Conservation (phyloP, 2,329 filamentous ascomycete genomes). For the Periconia sp. region DNA sequence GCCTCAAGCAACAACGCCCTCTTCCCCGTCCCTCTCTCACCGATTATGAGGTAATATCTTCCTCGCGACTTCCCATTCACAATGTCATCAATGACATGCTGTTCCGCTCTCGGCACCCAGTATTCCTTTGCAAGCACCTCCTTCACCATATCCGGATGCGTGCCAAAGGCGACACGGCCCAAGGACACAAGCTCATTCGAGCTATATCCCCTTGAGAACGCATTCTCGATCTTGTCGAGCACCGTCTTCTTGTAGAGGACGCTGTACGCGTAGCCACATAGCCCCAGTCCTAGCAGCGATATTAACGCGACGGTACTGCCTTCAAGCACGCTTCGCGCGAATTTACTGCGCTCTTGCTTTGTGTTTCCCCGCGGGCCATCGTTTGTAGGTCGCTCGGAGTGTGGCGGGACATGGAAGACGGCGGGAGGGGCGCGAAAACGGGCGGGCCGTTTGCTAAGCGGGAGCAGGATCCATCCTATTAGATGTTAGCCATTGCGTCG, state of each 20-base stretch:
- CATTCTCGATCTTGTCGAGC: slow-evolving; percentile 40
- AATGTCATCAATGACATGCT: slow-evolving; percentile 79
- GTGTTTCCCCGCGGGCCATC: background rate
- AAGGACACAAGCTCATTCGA: slow-evolving; percentile 41
- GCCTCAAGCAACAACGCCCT: slow-evolving; percentile 92
- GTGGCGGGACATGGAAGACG: slow-evolving; percentile 15
- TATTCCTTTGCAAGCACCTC: slow-evolving; percentile 59
- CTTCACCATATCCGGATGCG: slow-evolving; percentile 29
- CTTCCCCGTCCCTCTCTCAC: slow-evolving; percentile 95
- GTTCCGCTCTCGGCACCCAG: slow-evolving; percentile 85
- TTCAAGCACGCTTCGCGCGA: slow-evolving; percentile 40
- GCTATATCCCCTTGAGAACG: slow-evolving; percentile 40
- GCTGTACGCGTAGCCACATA: slow-evolving; percentile 43
- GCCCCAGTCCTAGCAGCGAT: slow-evolving; percentile 39
- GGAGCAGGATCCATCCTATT: slow-evolving; percentile 38
- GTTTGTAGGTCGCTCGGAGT: background rate
- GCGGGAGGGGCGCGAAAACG: slow-evolving; percentile 20
- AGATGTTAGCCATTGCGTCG: slow-evolving; percentile 8
- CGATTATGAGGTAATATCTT: slow-evolving; percentile 89
- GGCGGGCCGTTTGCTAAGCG: slow-evolving; percentile 26
- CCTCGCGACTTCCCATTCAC: slow-evolving; percentile 73
- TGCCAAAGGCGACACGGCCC: slow-evolving; percentile 36
- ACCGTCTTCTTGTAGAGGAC: slow-evolving; percentile 40
- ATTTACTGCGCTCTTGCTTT: slow-evolving; percentile 34
- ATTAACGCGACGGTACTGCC: slow-evolving; percentile 43